These are phyloP conservation scores for Starmerella scarabaei DNA, from an alignment of 805 yeast genomes.

Conservation along the genomic window DNA sequence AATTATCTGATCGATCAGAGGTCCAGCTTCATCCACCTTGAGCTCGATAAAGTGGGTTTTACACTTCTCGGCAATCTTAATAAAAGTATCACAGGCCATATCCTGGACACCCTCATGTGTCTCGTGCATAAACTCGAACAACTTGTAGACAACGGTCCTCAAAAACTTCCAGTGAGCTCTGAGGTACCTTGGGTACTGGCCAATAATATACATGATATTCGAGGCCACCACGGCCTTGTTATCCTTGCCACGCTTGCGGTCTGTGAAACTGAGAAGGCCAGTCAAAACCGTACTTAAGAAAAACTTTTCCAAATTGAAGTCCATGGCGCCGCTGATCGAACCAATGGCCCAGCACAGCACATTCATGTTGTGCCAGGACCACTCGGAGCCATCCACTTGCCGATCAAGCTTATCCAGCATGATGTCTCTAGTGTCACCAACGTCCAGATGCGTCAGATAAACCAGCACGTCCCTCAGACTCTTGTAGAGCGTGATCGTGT, in stretches of 20 bases:
- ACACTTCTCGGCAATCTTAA: conserved; percentile 89
- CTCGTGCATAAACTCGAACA: conserved; percentile 98
- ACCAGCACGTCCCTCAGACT: conserved; percentile 92
- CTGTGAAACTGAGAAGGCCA: conserved; percentile 81
- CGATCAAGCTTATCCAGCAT: conserved; percentile 84
- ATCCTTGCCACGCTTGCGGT: conserved; percentile 92
- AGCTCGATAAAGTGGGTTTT: conserved; percentile 85
- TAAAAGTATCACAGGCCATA: conserved; percentile 99
- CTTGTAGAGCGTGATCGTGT: conserved; percentile 89
- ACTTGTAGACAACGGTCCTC: conserved; percentile 87
- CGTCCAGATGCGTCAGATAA: conserved; percentile 89
- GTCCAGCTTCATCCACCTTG: conserved; percentile 75
- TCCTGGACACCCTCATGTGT: conserved; percentile 99
- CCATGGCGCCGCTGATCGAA: conserved; percentile 96
- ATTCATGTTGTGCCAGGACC: conserved; percentile 98
- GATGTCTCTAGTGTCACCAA: conserved; percentile 81
- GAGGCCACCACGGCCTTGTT: conserved; percentile 98
- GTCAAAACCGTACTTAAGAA: conserved; percentile 87
- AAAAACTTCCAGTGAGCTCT: conserved; percentile 97
- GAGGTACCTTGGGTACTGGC: conserved; percentile 94
- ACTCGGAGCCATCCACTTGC: conserved; percentile 91
- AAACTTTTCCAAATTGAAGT: conserved; percentile 91
- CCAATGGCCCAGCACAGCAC: conserved; percentile 99
- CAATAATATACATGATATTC: conserved; percentile 98
- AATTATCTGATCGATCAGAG: conserved; percentile 84